These are phyloP conservation scores for Leishmania guyanensis DNA, from an alignment of 208 protist genomes.

Conservation along the genomic window DNA sequence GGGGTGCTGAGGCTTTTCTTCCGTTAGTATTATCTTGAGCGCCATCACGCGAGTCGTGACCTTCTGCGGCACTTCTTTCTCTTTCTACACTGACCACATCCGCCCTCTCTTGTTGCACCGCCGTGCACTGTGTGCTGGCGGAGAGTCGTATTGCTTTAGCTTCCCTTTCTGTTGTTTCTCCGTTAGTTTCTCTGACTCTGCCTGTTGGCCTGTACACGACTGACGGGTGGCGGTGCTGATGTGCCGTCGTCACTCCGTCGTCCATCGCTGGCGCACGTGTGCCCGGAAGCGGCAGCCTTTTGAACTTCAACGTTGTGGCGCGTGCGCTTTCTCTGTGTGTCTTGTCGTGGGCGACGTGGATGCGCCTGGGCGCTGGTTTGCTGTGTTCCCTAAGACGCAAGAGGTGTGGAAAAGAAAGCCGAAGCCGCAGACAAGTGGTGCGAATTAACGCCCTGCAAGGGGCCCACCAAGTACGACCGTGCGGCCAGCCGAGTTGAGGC, in stretches of 20 bases:
- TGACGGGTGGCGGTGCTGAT: neutral
- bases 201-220: neutral
- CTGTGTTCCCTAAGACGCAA: neutral
- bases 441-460: too few species aligned
- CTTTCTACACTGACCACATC: neutral
- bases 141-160: neutral
- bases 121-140: neutral
- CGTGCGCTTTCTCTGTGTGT: neutral
- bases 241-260: neutral
- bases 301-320: neutral
- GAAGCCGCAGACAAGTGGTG: neutral
- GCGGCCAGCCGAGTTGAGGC: neutral
- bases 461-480: neutral
- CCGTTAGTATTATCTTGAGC: neutral
- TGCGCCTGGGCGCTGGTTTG: neutral
- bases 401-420: neutral
- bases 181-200: neutral
- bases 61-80: neutral
- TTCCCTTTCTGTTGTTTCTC: neutral
- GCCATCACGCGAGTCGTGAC: neutral
- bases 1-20: neutral
- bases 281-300: neutral
- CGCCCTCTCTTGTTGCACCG: neutral
- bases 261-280: neutral
- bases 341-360: neutral